A percentile compares a stretch with the other conserved stretches of the same genome.
Conservation (phyloP, 179 eudicot genomes). For the Camellia oleifera region DNA sequence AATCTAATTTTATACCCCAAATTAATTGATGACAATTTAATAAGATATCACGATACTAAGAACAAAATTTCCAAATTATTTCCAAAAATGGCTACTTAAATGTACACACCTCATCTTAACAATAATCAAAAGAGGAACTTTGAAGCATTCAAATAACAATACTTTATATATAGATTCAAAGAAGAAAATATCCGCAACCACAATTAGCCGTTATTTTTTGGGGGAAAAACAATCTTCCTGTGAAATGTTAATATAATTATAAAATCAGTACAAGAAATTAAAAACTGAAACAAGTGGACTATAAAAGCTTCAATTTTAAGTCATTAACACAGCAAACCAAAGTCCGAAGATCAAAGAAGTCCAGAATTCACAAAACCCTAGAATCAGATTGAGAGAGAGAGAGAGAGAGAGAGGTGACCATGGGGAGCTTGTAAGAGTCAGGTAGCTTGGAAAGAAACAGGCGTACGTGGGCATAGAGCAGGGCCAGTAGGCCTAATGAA, state of each 20-base stretch:
- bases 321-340: neutral
- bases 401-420: conserved; percentile 32
- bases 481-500: conserved; percentile 49
- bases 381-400: too few relatives aligned
- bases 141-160: neutral
- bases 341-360: neutral
- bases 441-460: conserved; percentile 40
- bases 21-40: neutral
- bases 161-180: neutral
- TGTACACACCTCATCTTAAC: neutral
- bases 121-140: neutral
- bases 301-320: too few relatives aligned
- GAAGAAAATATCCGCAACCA: neutral
- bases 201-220: neutral
- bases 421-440: conserved; percentile 58
- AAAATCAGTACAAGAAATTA: neutral
- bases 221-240: neutral
- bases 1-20: neutral
- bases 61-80: neutral
- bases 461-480: conserved; percentile 52
- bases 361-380: neutral
- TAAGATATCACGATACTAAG: neutral
- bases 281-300: neutral
- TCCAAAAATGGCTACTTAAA: neutral
- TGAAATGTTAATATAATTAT: neutral